These are phyloP conservation scores for Rachicladosporium sp. DNA, from an alignment of 2,329 filamentous ascomycete species.

Conservation along the genomic window DNA sequence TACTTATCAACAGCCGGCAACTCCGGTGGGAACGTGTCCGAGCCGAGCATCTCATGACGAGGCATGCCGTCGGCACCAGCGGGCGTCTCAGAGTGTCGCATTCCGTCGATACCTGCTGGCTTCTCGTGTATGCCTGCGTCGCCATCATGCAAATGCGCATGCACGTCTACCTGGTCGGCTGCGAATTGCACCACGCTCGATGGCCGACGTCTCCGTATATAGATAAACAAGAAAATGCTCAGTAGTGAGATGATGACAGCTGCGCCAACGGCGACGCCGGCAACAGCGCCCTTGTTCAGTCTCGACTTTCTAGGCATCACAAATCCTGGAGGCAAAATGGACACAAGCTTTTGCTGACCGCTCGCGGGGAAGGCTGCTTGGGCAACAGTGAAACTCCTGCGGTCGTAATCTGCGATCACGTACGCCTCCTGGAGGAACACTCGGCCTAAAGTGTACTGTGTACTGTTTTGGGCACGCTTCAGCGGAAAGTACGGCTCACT, in stretches of 20 bases:
- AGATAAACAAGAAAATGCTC: no score
- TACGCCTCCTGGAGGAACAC: slow-evolving; percentile 31
- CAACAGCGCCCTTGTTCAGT: background rate
- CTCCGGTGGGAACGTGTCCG: no score
- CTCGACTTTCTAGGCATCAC: background rate
- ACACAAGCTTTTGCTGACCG: background rate
- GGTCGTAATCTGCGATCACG: slow-evolving; percentile 26
- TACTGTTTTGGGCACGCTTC: slow-evolving; percentile 20
- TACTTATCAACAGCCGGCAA: no score
- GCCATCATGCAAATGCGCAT: no score
- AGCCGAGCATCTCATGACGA: no score
- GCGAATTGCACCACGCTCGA: no score
- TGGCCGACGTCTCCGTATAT: no score
- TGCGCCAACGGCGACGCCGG: background rate
- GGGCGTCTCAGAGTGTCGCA: no score
- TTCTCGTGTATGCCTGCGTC: no score
- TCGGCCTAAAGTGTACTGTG: slow-evolving; percentile 26
- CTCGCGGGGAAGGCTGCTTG: background rate
- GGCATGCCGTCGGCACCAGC: no score
- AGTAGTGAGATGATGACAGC: background rate
- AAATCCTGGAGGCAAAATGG: background rate
- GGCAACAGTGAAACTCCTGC: slow-evolving; percentile 16
- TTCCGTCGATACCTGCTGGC: no score
- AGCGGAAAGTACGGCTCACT: slow-evolving; percentile 26
- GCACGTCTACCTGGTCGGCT: no score